These are phyloP conservation scores for Astrocystis sublimbata DNA, from an alignment of 495 filamentous ascomycete genomes.

Conservation along the genomic window DNA sequence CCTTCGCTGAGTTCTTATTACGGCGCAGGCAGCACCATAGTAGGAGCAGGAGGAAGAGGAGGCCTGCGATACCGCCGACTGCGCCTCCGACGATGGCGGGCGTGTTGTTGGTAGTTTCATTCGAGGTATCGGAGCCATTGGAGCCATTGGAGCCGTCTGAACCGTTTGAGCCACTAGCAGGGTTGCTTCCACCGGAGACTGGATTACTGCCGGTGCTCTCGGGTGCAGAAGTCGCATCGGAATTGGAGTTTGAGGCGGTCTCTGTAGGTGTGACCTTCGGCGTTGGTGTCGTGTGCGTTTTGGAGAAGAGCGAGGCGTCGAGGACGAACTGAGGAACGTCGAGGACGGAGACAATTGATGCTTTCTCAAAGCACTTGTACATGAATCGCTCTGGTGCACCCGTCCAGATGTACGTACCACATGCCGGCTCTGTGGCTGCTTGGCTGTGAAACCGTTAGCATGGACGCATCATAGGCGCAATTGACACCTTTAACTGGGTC, in stretches of 20 bases:
- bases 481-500: neutral
- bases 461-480: neutral
- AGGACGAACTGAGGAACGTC: conserved; percentile 34
- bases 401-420: conserved; percentile 42
- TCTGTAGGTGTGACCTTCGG: conserved; percentile 11
- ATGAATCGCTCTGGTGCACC: conserved; percentile 32
- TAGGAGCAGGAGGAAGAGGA: conserved; percentile 16
- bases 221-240: neutral
- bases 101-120: conserved; percentile 18
- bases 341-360: conserved; percentile 30
- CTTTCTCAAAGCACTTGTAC: conserved; percentile 35
- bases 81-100: conserved; percentile 33
- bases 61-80: conserved; percentile 29
- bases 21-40: neutral
- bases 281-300: conserved; percentile 22
- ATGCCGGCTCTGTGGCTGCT: conserved; percentile 25
- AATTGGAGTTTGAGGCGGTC: neutral
- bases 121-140: neutral
- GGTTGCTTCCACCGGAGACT: neutral
- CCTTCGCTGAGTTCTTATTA: conserved; percentile 8
- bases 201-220: conserved; percentile 3
- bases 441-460: conserved; percentile 14
- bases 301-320: conserved; percentile 23
- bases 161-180: neutral
- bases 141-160: neutral